A percentile compares a stretch with the other conserved stretches of the same genome.
phyloP scores from a whole-genome alignment of 768 basidiomycete species.

The Pleurotus platypus region DNA sequence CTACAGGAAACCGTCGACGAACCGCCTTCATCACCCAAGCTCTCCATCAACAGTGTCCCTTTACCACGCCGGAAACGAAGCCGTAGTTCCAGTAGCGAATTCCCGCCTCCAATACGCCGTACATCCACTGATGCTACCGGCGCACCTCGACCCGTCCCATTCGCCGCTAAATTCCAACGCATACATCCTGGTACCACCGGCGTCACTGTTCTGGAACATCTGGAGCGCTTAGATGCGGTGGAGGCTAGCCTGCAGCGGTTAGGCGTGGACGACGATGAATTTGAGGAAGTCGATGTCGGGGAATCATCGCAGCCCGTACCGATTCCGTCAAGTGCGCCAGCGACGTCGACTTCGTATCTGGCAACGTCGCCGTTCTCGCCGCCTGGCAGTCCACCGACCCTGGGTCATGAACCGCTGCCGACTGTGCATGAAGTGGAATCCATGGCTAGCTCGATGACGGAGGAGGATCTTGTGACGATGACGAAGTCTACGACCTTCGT shows the following conservation, averaged over 20 bases:
- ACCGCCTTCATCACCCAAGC: constrained; percentile 52
- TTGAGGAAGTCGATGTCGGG: constrained; percentile 60
- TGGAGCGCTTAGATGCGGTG: constrained; percentile 81
- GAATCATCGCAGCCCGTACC: constrained; percentile 33
- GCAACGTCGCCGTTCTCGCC: constrained; percentile 49
- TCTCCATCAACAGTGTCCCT: constrained; percentile 63
- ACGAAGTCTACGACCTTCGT: constrained; percentile 76
- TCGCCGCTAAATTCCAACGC: constrained; percentile 78
- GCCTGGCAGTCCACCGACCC: constrained; percentile 55
- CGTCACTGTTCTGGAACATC: constrained; percentile 79
- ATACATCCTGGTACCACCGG: constrained; percentile 86
- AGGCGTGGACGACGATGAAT: constrained; percentile 52
- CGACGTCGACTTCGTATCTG: constrained; percentile 14
- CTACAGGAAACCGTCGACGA: constrained; percentile 33
- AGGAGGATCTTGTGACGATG: constrained; percentile 70
- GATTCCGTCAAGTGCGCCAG: constrained; percentile 15
- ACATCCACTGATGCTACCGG: constrained; percentile 63
- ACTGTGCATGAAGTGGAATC: constrained; percentile 57
- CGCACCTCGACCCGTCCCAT: constrained; percentile 71
- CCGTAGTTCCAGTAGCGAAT: constrained; percentile 63
- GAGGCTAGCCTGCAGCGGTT: constrained; percentile 76
- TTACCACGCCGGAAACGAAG: constrained; percentile 50
- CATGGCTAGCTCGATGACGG: constrained; percentile 52
- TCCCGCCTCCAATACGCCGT: constrained; percentile 69
- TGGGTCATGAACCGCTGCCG: constrained; percentile 56